Percentiles rank a stretch among this genome's conserved stretches.
phyloP scores from a whole-genome alignment of 2,329 filamentous ascomycete genomes.

The Paecilomyces variotii region DNA sequence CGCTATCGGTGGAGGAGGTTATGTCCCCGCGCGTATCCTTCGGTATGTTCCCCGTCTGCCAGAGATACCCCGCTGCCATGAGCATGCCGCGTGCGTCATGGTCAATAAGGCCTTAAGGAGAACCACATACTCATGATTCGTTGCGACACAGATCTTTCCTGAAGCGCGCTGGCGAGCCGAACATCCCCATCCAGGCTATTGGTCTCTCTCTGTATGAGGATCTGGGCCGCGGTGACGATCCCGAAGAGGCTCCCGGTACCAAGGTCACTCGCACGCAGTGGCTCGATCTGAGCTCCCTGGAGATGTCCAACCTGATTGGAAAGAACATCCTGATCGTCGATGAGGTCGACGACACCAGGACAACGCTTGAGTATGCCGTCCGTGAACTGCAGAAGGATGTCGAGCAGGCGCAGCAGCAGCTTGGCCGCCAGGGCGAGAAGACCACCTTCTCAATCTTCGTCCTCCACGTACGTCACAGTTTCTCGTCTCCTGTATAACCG shows the following conservation, averaged over 20 bases:
- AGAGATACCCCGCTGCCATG: background rate
- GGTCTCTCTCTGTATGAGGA: conserved; percentile 94
- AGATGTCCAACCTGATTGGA: conserved; percentile 82
- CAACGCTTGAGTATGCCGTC: conserved; percentile 88
- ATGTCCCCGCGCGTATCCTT: conserved; percentile 92
- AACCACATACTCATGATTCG: conserved; percentile 3
- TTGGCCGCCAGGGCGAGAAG: conserved; percentile 61
- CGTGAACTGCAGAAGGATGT: conserved; percentile 94
- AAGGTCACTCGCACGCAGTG: conserved; percentile 98
- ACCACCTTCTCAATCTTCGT: conserved; percentile 94
- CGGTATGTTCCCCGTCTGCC: conserved; percentile 42
- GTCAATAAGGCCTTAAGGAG: background rate
- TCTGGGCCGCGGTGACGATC: conserved; percentile 53
- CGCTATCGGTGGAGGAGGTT: conserved; percentile 94
- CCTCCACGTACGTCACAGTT: conserved; percentile 60
- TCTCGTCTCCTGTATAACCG: background rate
- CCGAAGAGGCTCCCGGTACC: conserved; percentile 72
- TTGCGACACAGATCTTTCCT: conserved; percentile 64
- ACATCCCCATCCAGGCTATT: conserved; percentile 99
- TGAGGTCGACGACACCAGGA: conserved; percentile 92
- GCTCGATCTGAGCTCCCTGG: conserved; percentile 80
- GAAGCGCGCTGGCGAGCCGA: conserved; percentile 74
- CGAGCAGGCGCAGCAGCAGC: conserved; percentile 63
- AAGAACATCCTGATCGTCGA: conserved; percentile 90
- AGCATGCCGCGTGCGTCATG: background rate